phyloP scores from a whole-genome alignment of 2,329 filamentous ascomycete genomes.

The Aspergillus sojae region DNA sequence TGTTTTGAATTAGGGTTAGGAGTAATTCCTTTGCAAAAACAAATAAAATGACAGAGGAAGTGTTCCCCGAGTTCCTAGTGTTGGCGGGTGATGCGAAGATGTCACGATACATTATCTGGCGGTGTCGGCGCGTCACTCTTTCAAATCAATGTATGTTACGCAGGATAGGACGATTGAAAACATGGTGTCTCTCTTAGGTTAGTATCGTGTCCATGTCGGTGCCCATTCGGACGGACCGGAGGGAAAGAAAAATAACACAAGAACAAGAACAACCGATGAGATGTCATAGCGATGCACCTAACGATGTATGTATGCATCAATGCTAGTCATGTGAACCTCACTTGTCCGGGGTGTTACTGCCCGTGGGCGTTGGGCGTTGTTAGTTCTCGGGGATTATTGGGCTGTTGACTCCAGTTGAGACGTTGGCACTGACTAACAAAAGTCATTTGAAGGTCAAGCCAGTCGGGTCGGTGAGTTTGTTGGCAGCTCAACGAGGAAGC shows the following conservation, averaged over 20 bases:
- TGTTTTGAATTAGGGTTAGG: neutral
- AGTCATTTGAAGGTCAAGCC: neutral
- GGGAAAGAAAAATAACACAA: conserved; percentile 7
- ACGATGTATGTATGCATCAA: conserved; percentile 15
- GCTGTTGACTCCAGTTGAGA: neutral
- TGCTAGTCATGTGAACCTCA: conserved; percentile 26
- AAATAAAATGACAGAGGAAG: neutral
- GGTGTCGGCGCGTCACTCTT: conserved; percentile 18
- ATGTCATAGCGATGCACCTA: conserved; percentile 19
- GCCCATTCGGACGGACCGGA: conserved; percentile 41
- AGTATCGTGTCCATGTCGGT: conserved; percentile 31
- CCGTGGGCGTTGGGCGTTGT: neutral
- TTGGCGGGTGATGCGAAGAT: conserved; percentile 11
- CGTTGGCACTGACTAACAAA: conserved; percentile 1
- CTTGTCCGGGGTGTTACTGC: neutral
- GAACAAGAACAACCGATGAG: conserved; percentile 9
- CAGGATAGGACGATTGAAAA: conserved; percentile 12
- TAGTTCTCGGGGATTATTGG: conserved; percentile 9
- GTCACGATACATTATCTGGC: conserved; percentile 18
- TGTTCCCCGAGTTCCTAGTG: conserved; percentile 9
- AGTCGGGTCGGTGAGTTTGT: conserved; percentile 10
- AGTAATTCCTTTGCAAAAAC: neutral
- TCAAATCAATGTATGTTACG: conserved; percentile 2
- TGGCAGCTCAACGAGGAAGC: conserved; percentile 5
- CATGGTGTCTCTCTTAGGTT: conserved; percentile 10